Evolutionary conservation across 768 basidiomycete genomes (phyloP).

Genomic region (Coprinopsis marcescibilis): DNA sequence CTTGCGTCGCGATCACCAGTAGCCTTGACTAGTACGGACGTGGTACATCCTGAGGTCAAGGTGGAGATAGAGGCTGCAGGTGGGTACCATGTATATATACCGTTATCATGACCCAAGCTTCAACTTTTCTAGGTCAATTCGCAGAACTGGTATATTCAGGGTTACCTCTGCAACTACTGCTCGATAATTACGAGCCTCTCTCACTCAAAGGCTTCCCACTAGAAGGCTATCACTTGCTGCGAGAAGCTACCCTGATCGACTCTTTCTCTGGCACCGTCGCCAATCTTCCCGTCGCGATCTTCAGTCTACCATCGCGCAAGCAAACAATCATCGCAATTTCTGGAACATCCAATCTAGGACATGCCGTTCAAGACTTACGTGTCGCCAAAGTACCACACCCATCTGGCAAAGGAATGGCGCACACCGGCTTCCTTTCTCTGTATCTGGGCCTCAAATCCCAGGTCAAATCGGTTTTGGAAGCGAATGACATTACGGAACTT

Average conservation of each 20-base stretch:
- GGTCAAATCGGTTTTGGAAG: slow-evolving; percentile 31
- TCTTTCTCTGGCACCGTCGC: slow-evolving; percentile 38
- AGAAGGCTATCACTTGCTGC: slow-evolving; percentile 39
- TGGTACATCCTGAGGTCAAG: slow-evolving; percentile 31
- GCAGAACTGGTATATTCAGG: slow-evolving; percentile 45
- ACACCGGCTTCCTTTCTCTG: slow-evolving; percentile 51
- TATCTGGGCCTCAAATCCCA: slow-evolving; percentile 36
- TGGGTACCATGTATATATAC: slow-evolving; percentile 20
- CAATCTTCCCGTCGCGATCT: slow-evolving; percentile 40
- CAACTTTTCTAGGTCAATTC: slow-evolving; percentile 60
- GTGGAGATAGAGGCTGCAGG: slow-evolving; percentile 40
- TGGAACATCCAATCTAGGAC: slow-evolving; percentile 39
- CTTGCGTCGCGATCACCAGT: slow-evolving; percentile 41
- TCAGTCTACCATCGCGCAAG: slow-evolving; percentile 35
- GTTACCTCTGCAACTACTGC: slow-evolving; percentile 37
- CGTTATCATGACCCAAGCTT: no score
- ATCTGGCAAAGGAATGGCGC: slow-evolving; percentile 34
- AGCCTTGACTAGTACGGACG: slow-evolving; percentile 34
- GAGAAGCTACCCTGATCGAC: slow-evolving; percentile 28
- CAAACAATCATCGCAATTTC: slow-evolving; percentile 50
- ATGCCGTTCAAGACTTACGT: slow-evolving; percentile 44
- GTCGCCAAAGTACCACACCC: slow-evolving; percentile 33
- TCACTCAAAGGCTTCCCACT: slow-evolving; percentile 41
- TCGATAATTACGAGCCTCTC: slow-evolving; percentile 33
- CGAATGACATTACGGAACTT: slow-evolving; percentile 30